These are phyloP conservation scores for Lactarius sanguifluus DNA, from an alignment of 768 basidiomycete species.

Conservation along the genomic window DNA sequence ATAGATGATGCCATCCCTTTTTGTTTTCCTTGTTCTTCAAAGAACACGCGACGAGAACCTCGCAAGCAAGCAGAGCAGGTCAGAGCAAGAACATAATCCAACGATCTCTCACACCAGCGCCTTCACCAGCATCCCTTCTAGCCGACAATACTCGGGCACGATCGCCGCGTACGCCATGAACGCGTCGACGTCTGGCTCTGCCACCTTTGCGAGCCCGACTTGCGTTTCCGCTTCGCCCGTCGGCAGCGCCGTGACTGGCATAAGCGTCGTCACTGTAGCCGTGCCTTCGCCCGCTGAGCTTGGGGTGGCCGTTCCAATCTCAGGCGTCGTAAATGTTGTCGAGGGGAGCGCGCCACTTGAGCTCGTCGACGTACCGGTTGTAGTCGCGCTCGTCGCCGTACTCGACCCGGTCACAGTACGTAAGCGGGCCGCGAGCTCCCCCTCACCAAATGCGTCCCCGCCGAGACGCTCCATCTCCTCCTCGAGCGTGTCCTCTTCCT, in stretches of 20 bases:
- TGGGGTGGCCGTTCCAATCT: slow-evolving; percentile 42
- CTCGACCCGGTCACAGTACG: slow-evolving; percentile 57
- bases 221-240: slow-evolving; percentile 73
- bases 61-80: slow-evolving; percentile 26
- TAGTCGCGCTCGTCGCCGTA: slow-evolving; percentile 30
- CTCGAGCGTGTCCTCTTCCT: slow-evolving; percentile 73
- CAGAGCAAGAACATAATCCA: slow-evolving; percentile 19
- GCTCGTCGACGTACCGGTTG: slow-evolving; percentile 40
- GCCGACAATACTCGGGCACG: slow-evolving; percentile 77
- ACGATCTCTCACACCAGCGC: slow-evolving; percentile 42
- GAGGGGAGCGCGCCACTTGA: slow-evolving; percentile 37
- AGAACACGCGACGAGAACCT: slow-evolving; percentile 7
- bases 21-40: slow-evolving; percentile 7
- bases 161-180: slow-evolving; percentile 85
- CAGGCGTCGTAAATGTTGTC: slow-evolving; percentile 63
- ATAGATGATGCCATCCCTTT: slow-evolving; percentile 21
- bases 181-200: slow-evolving; percentile 80
- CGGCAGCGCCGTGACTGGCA: slow-evolving; percentile 68
- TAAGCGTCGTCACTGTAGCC: slow-evolving; percentile 45
- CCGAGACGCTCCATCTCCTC: slow-evolving; percentile 49
- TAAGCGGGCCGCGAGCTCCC: slow-evolving; percentile 45
- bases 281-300: slow-evolving; percentile 35
- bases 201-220: slow-evolving; percentile 76
- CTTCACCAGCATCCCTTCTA: slow-evolving; percentile 79
- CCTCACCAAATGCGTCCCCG: slow-evolving; percentile 41